Percentiles rank a stretch among this genome's conserved stretches.
phyloP scores from a whole-genome alignment of 2,329 filamentous ascomycete genomes.

The Juglanconis juglandina region DNA sequence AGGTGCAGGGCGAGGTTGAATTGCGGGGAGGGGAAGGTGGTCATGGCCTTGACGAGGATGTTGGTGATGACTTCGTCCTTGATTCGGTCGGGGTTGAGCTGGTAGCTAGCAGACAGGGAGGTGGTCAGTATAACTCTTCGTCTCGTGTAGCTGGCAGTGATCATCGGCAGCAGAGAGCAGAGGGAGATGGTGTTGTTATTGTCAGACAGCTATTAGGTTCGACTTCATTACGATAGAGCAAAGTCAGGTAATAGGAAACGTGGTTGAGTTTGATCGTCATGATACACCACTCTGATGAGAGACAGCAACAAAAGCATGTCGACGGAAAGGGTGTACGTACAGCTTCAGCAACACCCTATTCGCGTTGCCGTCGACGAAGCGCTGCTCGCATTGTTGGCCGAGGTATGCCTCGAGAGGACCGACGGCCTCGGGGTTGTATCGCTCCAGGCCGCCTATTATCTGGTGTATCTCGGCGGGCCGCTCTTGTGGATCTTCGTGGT shows the following conservation, averaged over 20 bases:
- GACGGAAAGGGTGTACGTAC: constrained; percentile 58
- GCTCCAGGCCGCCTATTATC: constrained; percentile 95
- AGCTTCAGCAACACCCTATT: constrained; percentile 95
- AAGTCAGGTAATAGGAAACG: constrained; percentile 99
- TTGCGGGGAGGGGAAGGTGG: constrained; percentile 92
- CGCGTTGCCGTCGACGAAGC: constrained; percentile 92
- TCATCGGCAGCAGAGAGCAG: neutral
- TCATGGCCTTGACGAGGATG: constrained; percentile 96
- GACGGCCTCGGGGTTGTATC: constrained; percentile 98
- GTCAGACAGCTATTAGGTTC: constrained; percentile 74
- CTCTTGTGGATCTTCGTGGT: constrained; percentile 83
- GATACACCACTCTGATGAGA: constrained; percentile 12
- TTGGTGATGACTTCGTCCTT: constrained; percentile 98
- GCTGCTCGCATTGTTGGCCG: constrained; percentile 87
- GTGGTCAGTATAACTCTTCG: neutral
- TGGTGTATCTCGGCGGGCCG: constrained; percentile 85
- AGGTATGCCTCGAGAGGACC: constrained; percentile 92
- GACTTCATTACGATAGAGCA: constrained; percentile 62
- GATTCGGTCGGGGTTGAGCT: constrained; percentile 97
- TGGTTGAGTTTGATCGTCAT: constrained; percentile 74
- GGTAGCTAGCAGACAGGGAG: constrained; percentile 64
- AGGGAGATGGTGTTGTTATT: constrained; percentile 15
- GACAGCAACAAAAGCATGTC: constrained; percentile 12
- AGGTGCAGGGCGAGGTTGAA: constrained; percentile 93
- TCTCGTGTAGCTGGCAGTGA: neutral